phyloP scores from a whole-genome alignment of 2,329 filamentous ascomycete genomes.

The Hypoxylon sp. region DNA sequence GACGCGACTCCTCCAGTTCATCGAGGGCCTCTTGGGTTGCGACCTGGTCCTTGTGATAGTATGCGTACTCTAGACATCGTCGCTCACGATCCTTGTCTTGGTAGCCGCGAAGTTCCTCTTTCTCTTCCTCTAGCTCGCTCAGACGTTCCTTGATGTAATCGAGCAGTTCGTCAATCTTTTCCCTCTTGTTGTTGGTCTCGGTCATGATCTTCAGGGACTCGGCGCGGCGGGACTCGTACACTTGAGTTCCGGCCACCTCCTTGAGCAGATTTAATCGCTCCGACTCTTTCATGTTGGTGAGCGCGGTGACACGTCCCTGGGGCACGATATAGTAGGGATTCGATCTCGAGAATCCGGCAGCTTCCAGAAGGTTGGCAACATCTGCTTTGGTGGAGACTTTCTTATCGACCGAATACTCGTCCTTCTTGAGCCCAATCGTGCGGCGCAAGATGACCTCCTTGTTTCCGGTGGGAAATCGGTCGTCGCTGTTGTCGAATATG shows the following conservation, averaged over 20 bases:
- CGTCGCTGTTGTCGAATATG: conserved; percentile 97
- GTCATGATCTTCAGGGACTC: conserved; percentile 97
- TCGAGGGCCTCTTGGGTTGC: conserved; percentile 80
- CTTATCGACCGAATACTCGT: conserved; percentile 96
- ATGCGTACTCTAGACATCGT: conserved; percentile 91
- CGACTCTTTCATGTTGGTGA: conserved; percentile 98
- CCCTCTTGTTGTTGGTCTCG: conserved; percentile 92
- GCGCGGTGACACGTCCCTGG: conserved; percentile 90
- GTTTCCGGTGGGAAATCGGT: conserved; percentile 91
- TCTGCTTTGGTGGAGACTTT: conserved; percentile 96
- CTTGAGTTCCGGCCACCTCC: conserved; percentile 97
- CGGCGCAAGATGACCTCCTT: conserved; percentile 89
- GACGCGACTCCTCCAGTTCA: conserved; percentile 80
- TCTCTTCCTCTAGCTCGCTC: conserved; percentile 91
- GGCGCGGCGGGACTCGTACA: conserved; percentile 89
- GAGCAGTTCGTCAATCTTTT: conserved; percentile 92
- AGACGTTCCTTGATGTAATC: conserved; percentile 92
- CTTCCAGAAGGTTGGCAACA: conserved; percentile 94
- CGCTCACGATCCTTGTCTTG: conserved; percentile 95
- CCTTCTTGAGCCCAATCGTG: conserved; percentile 96
- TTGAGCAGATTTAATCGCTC: conserved; percentile 90
- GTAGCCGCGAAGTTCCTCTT: conserved; percentile 91
- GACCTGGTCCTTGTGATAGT: conserved; percentile 88
- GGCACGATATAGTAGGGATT: conserved; percentile 99
- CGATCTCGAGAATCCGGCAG: conserved; percentile 93